Evolutionary conservation across 192 early-diverging fungal species (phyloP).

Genomic region (Thamnidium elegans): DNA sequence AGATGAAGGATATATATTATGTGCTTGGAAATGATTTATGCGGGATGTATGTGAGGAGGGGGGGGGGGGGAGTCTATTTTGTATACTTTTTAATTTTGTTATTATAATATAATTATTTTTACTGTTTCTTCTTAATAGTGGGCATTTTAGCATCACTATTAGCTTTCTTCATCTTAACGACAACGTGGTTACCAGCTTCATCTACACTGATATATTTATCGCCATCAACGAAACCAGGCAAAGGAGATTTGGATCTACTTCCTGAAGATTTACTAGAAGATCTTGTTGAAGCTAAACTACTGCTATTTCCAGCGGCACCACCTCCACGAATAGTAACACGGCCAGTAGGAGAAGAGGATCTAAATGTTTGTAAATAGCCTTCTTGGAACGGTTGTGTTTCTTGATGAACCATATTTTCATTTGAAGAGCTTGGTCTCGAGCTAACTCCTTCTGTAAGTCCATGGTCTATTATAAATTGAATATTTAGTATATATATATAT

Average conservation of each 20-base stretch:
- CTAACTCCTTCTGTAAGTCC: conserved; percentile 27
- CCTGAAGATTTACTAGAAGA: conserved; percentile 22
- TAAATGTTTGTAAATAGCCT: conserved; percentile 11
- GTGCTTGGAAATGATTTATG: too few relatives aligned
- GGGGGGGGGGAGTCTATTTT: too few relatives aligned
- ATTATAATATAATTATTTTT: too few relatives aligned
- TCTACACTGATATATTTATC: conserved; percentile 33
- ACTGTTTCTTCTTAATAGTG: conserved; percentile 14
- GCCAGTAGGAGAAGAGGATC: conserved; percentile 25
- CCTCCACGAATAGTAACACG: conserved; percentile 23
- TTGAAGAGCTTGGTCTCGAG: not conserved
- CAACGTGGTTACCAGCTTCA: conserved; percentile 29
- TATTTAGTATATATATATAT: not conserved
- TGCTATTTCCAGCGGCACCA: conserved; percentile 5
- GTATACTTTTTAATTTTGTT: not conserved
- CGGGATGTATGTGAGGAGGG: too few relatives aligned
- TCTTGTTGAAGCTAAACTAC: conserved; percentile 4
- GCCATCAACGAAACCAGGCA: conserved; percentile 31
- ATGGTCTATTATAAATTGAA: conserved; percentile 20
- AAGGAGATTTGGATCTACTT: conserved; percentile 14
- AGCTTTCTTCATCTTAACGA: conserved; percentile 36
- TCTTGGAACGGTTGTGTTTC: conserved; percentile 7
- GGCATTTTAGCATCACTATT: conserved; percentile 25
- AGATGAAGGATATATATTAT: too few relatives aligned
- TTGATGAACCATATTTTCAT: not conserved